Evolutionary conservation across 441 rosid genomes (phyloP).

Genomic region (Eruca vesicaria): DNA sequence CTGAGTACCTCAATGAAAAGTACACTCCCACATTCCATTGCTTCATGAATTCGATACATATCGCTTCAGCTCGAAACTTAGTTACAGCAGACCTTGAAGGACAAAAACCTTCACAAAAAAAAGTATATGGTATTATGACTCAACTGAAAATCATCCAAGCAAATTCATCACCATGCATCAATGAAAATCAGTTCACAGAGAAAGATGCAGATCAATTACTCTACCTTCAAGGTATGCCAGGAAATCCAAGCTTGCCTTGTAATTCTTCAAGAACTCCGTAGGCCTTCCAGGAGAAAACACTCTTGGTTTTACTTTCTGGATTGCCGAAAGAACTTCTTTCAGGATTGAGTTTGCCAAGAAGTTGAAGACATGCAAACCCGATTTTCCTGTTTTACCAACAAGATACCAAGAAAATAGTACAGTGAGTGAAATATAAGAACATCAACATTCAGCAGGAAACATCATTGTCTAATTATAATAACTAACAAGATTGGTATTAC

Average conservation of each 20-base stretch:
- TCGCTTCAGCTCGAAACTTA: conserved; percentile 72
- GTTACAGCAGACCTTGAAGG: conserved; percentile 90
- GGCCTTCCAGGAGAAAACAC: background rate
- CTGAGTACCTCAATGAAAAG: conserved; percentile 81
- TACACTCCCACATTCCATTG: conserved; percentile 96
- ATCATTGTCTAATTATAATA: background rate
- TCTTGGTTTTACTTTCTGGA: background rate
- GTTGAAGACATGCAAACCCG: background rate
- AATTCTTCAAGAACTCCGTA: background rate
- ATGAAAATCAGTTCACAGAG: background rate
- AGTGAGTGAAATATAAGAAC: background rate
- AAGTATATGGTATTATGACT: background rate
- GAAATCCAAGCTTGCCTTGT: background rate
- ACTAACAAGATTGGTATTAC: background rate
- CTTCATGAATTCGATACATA: conserved; percentile 81
- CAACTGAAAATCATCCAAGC: background rate
- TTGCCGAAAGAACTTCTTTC: background rate
- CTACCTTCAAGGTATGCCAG: background rate
- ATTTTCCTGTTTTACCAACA: background rate
- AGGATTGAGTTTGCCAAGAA: background rate
- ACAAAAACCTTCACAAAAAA: conserved; percentile 68
- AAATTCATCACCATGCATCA: background rate
- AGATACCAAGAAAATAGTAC: background rate
- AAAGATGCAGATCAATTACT: background rate
- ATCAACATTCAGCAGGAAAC: background rate